Evolutionary conservation across 192 early-diverging fungal species (phyloP).

Genomic region (Coemansia sp.): DNA sequence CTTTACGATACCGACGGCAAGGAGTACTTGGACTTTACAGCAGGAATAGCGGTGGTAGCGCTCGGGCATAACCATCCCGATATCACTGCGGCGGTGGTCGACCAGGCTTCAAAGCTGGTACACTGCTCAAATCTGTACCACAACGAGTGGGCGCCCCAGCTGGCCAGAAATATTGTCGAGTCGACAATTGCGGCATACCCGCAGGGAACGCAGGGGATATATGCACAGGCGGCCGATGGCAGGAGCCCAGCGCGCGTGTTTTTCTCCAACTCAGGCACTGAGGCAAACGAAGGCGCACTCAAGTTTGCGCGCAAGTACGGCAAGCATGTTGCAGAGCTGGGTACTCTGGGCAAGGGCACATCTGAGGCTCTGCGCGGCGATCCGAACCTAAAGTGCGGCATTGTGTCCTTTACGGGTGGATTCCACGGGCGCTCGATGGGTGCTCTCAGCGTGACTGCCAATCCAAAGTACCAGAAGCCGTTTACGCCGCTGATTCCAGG

Average conservation of each 20-base stretch:
- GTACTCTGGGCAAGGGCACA: conserved; percentile 34
- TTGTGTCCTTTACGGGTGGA: conserved; percentile 86
- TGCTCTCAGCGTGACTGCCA: conserved; percentile 90
- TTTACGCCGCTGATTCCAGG: conserved; percentile 90
- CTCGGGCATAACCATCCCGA: conserved; percentile 85
- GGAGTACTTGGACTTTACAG: conserved; percentile 85
- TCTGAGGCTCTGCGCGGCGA: conserved; percentile 53
- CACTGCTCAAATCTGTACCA: conserved; percentile 92
- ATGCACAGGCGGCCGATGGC: conserved; percentile 23
- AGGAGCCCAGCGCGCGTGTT: conserved; percentile 70
- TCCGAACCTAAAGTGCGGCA: conserved; percentile 61
- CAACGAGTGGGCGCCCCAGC: conserved; percentile 79
- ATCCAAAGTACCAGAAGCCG: conserved; percentile 91
- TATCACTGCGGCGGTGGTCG: conserved; percentile 66
- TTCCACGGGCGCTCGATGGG: conserved; percentile 98
- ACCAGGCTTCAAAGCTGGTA: conserved; percentile 80
- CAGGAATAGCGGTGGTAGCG: conserved; percentile 93
- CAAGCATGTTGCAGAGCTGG: conserved; percentile 28
- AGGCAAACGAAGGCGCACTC: conserved; percentile 81
- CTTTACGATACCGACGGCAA: conserved; percentile 76
- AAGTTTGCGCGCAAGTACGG: conserved; percentile 96
- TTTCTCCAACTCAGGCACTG: conserved; percentile 96
- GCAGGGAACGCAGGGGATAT: conserved; percentile 49
- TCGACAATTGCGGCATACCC: conserved; percentile 52
- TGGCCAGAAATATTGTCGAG: conserved; percentile 73